These are phyloP conservation scores for Trichosporon ovoides DNA, from an alignment of 1,284 basidiomycete species.

Conservation along the genomic window DNA sequence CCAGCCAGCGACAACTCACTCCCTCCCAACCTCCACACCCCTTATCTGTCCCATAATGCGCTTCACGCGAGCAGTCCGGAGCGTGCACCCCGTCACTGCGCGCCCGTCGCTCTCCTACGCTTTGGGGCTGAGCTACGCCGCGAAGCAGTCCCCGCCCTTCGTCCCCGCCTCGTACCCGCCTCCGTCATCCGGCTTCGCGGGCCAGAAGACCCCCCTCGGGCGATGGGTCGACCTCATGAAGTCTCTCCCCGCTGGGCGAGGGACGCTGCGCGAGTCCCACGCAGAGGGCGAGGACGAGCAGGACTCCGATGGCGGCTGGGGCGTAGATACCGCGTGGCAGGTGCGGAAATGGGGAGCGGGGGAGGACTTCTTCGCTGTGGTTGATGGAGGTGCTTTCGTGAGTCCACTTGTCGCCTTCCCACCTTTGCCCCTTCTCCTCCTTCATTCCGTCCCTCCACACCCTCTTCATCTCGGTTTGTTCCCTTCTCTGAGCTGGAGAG, in stretches of 20 bases:
- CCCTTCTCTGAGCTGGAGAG: too few species aligned
- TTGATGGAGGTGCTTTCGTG: conserved; percentile 30
- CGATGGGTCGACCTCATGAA: conserved; percentile 39
- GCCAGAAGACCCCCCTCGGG: conserved; percentile 24
- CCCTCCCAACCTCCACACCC: neutral
- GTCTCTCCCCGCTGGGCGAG: conserved; percentile 35
- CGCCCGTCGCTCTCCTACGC: conserved; percentile 33
- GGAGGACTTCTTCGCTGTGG: conserved; percentile 43
- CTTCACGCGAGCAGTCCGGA: neutral
- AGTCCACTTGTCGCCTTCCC: too few species aligned
- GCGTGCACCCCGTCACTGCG: conserved; percentile 9
- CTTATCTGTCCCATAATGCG: neutral
- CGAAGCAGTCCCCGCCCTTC: conserved; percentile 47
- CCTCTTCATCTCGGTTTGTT: too few species aligned
- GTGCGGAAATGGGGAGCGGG: conserved; percentile 40
- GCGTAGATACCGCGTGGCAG: conserved; percentile 21
- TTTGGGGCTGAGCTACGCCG: conserved; percentile 45
- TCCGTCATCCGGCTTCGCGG: conserved; percentile 18
- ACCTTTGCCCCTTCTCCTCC: too few species aligned
- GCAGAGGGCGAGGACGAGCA: conserved; percentile 9
- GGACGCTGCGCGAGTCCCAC: conserved; percentile 27
- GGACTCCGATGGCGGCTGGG: conserved; percentile 29
- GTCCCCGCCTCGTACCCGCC: conserved; percentile 17
- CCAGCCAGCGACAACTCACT: neutral
- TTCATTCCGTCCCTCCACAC: too few species aligned